Evolutionary conservation across 306 rosid species (phyloP), one percentile per base, ranked within the genome.

Genomic region (Trifolium pratense): DNA sequence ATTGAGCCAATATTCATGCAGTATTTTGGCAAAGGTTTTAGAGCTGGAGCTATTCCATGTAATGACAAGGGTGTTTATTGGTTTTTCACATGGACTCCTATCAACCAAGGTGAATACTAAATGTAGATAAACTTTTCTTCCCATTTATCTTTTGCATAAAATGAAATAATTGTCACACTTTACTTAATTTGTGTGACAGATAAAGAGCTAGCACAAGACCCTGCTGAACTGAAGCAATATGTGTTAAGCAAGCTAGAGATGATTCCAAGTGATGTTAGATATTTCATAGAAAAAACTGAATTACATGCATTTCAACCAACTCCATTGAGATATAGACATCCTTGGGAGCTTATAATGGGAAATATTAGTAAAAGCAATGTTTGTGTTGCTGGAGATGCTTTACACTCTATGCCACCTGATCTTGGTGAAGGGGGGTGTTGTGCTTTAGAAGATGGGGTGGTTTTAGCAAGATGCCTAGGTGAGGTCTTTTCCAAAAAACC

Each of bases 351-450:
- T 0, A 5, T 92, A 4, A 84, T 75, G 64, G 91, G 91, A 58
- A 86, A 81, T 16, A 86, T 89, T 8, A 86, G 82, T 61, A 89
- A 90, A 85, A 87, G 85, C 37, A 87, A 85, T 15, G 91, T 86
- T 3, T 90, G 92, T 82, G 85, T 92, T 9, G 91, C 76, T 0
- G 93, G 96, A 21, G 97, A 88, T 16, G 92, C 90, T 0, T 61
- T 92, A 37, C 97, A 92, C 66, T 86, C 96, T 2, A 89, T 84
- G 93, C 75, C 87, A 0, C 90, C 96, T 0, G 93, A 89, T 43
- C 39, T 89, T 10, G 91, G 90, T 9, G 93, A 89, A 63, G 93
- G 91, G 5, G 89, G 90, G 17, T 83, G 89, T 64, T 20, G 81
- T 78, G 89, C 93, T 0, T 60, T 89, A 31, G 97, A 89, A 5